Conservation (phyloP, 495 filamentous ascomycete species). For the Daldinia loculata region DNA sequence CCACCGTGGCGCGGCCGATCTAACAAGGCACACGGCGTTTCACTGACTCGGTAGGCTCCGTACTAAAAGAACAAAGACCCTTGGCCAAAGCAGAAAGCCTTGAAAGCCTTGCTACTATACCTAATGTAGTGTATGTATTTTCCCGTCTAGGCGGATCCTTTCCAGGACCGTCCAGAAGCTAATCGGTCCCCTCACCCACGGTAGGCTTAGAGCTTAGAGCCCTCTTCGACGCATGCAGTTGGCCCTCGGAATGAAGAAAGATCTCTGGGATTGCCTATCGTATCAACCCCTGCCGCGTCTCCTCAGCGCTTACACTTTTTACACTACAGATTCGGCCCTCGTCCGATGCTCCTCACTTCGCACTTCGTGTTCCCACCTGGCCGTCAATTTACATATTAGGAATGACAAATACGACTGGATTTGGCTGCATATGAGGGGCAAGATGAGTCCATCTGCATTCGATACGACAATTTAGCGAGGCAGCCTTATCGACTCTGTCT, state of each 20-base stretch:
- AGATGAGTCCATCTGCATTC: slow-evolving; percentile 3
- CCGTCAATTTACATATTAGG: slow-evolving; percentile 12
- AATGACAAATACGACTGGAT: slow-evolving; percentile 20
- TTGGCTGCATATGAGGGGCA: slow-evolving; percentile 14
- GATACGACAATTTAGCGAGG: slow-evolving; percentile 21
- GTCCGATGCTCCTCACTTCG: slow-evolving; percentile 34
- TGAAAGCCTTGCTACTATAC: not conserved
- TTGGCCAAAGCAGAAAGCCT: slow-evolving; percentile 1
- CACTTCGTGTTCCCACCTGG: slow-evolving; percentile 37
- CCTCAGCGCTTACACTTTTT: slow-evolving; percentile 35
- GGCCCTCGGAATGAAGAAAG: slow-evolving; percentile 18
- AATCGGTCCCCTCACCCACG: slow-evolving; percentile 26
- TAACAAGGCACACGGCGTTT: slow-evolving; percentile 14
- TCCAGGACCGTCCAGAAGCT: slow-evolving; percentile 28
- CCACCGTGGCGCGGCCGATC: slow-evolving; percentile 4
- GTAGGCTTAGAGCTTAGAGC: slow-evolving; percentile 25
- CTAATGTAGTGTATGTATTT: not conserved
- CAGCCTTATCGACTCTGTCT: slow-evolving; percentile 6
- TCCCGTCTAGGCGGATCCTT: slow-evolving; percentile 30
- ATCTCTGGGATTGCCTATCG: slow-evolving; percentile 26
- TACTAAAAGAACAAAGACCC: slow-evolving; percentile 9
- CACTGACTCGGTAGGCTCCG: slow-evolving; percentile 18
- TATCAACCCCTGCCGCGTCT: slow-evolving; percentile 24
- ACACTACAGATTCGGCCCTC: not conserved
- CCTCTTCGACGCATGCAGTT: slow-evolving; percentile 33